Conservation (phyloP, 2,329 filamentous ascomycete species). For the Penicillium sp. region DNA sequence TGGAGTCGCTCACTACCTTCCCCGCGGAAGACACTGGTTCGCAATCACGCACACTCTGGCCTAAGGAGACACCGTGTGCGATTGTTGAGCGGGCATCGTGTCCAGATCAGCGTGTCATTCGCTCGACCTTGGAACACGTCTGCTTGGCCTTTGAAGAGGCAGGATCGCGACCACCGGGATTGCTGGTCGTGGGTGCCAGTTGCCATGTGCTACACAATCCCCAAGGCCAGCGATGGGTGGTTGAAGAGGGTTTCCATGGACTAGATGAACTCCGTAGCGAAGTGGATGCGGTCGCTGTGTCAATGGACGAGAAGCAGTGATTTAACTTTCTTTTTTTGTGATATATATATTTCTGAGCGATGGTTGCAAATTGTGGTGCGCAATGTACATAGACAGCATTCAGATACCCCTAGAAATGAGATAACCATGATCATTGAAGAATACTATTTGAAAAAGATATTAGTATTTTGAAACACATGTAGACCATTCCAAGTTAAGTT, state of each 20-base stretch:
- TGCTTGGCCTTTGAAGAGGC: slow-evolving; percentile 81
- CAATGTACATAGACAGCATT: slow-evolving; percentile 23
- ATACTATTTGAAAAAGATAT: not conserved
- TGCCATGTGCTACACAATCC: slow-evolving; percentile 72
- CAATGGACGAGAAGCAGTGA: slow-evolving; percentile 12
- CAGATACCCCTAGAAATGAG: slow-evolving; percentile 20
- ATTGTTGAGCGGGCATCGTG: slow-evolving; percentile 93
- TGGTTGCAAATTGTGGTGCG: not conserved
- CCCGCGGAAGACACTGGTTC: slow-evolving; percentile 27
- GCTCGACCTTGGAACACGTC: slow-evolving; percentile 78
- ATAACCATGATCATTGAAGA: slow-evolving; percentile 1
- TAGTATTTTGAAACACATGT: not conserved
- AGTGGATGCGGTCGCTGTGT: slow-evolving; percentile 16
- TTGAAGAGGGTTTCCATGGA: slow-evolving; percentile 82
- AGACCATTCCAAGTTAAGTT: not conserved
- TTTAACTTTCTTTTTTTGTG: not conserved
- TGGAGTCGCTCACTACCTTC: slow-evolving; percentile 62
- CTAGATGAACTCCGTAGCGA: slow-evolving; percentile 55
- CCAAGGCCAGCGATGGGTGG: slow-evolving; percentile 66
- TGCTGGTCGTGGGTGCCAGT: slow-evolving; percentile 79
- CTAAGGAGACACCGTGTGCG: slow-evolving; percentile 76
- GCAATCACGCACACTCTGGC: slow-evolving; percentile 55
- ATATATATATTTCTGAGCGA: slow-evolving; percentile 8
- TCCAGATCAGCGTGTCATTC: slow-evolving; percentile 87
- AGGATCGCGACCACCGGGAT: slow-evolving; percentile 81